phyloP scores from a whole-genome alignment of 257 asterid genomes.

The Nemophila menziesii region DNA sequence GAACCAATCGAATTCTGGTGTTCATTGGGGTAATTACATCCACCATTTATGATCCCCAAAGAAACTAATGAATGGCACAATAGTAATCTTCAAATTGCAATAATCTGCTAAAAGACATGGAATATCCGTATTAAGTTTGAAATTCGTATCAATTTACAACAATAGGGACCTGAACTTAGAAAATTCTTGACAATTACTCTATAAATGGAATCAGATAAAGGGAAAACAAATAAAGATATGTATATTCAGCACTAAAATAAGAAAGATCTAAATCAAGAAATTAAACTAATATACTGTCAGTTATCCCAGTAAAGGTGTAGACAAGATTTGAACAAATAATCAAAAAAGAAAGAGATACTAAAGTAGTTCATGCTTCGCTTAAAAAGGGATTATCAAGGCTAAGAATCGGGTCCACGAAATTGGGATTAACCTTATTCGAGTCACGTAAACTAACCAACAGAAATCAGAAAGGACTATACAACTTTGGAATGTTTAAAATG shows the following conservation, averaged over 20 bases:
- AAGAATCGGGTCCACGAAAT: too few species aligned
- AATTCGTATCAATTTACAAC: not conserved
- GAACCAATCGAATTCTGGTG: conserved; percentile 50
- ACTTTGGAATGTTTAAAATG: too few species aligned
- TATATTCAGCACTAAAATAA: too few species aligned
- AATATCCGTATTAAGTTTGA: not conserved
- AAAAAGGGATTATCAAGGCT: too few species aligned
- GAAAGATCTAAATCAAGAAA: too few species aligned
- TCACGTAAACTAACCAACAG: not conserved
- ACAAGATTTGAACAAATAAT: not conserved
- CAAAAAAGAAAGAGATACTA: not conserved
- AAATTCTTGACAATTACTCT: not conserved
- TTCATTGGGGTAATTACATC: conserved; percentile 39
- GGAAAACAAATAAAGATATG: not conserved
- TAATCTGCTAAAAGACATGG: conserved; percentile 20
- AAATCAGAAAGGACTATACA: too few species aligned
- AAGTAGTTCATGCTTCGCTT: not conserved
- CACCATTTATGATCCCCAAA: conserved; percentile 8
- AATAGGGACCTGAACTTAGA: not conserved
- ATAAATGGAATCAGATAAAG: not conserved
- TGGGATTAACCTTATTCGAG: too few species aligned
- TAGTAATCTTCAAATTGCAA: conserved; percentile 13
- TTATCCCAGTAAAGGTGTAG: not conserved
- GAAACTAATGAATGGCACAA: conserved; percentile 2
- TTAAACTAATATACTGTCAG: too few species aligned